These are phyloP conservation scores for Leishmania gerbilli DNA, from an alignment of 208 protist genomes.

Conservation along the genomic window DNA sequence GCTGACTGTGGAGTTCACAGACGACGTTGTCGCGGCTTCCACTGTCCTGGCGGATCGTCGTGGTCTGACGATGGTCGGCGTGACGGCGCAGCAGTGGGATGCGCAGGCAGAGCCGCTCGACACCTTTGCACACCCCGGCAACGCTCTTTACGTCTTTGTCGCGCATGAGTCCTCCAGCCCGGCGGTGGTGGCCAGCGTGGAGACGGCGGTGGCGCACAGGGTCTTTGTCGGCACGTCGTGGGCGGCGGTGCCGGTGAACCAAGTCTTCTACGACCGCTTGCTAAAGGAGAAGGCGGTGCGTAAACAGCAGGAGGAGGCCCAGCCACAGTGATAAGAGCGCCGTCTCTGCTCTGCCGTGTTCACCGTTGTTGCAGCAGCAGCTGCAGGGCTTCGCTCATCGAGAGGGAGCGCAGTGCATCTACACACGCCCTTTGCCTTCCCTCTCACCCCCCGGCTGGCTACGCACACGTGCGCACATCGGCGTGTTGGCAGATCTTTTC, in stretches of 20 bases:
- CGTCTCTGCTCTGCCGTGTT: neutral
- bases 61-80: conserved; percentile 48
- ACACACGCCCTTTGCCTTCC: neutral
- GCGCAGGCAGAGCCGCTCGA: conserved; percentile 40
- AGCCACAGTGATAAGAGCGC: neutral
- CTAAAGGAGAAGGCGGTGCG: conserved; percentile 49
- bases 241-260: conserved; percentile 53
- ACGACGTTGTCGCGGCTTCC: conserved; percentile 51
- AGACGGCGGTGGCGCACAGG: conserved; percentile 24
- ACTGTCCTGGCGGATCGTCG: conserved; percentile 40
- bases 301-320: neutral
- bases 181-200: conserved; percentile 32
- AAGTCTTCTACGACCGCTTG: conserved; percentile 78
- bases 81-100: conserved; percentile 35
- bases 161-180: conserved; percentile 23
- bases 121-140: conserved; percentile 51
- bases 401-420: neutral
- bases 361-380: neutral
- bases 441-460: neutral
- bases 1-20: conserved; percentile 44
- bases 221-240: conserved; percentile 35
- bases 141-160: conserved; percentile 69
- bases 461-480: too few relatives aligned
- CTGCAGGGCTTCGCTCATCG: neutral
- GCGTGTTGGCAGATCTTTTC: neutral